Percentiles rank a stretch among this genome's conserved stretches.
Evolutionary conservation across 1,139 yeast species (phyloP).

Genomic region (Magnusiomyces paraingens): DNA sequence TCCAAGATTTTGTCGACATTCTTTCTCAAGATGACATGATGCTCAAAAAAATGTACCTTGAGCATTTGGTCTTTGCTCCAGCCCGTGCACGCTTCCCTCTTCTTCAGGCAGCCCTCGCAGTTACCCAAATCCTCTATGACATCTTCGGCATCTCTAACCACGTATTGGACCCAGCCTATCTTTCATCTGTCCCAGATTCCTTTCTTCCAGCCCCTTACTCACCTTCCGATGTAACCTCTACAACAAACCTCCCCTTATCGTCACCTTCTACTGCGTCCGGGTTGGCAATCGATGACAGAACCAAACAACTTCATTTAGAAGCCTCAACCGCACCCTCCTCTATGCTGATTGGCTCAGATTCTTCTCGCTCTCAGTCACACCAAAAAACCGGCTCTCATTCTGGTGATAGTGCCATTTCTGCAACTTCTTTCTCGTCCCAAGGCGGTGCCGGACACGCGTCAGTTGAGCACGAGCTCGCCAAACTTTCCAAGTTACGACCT

Average conservation of each 20-base stretch:
- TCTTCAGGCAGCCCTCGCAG: constrained; percentile 29
- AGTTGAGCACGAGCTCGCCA: constrained; percentile 27
- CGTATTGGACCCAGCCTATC: constrained; percentile 7
- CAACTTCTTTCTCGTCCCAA: constrained; percentile 8
- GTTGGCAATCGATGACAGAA: constrained; percentile 4
- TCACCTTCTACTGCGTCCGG: constrained; percentile 10
- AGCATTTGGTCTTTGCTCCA: constrained; percentile 27
- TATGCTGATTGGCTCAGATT: constrained; percentile 12
- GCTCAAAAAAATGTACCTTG: constrained; percentile 27
- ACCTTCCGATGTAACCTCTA: constrained; percentile 14
- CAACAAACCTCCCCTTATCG: constrained; percentile 11
- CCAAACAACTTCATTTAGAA: neutral
- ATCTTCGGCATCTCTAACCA: constrained; percentile 33
- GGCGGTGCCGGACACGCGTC: constrained; percentile 14
- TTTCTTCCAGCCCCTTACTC: constrained; percentile 23
- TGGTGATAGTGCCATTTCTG: constrained; percentile 14
- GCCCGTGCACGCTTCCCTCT: constrained; percentile 34
- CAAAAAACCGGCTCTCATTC: constrained; percentile 9
- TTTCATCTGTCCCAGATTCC: constrained; percentile 18
- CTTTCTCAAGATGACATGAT: constrained; percentile 23
- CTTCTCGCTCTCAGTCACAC: constrained; percentile 13
- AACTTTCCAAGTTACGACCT: constrained; percentile 34
- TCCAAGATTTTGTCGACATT: constrained; percentile 30
- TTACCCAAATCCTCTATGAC: constrained; percentile 29
- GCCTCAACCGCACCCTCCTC: constrained; percentile 12